Evolutionary conservation across 1,139 yeast species (phyloP), one percentile per base, ranked within the genome.

Genomic region (Debaryomyces psychrophilus): DNA sequence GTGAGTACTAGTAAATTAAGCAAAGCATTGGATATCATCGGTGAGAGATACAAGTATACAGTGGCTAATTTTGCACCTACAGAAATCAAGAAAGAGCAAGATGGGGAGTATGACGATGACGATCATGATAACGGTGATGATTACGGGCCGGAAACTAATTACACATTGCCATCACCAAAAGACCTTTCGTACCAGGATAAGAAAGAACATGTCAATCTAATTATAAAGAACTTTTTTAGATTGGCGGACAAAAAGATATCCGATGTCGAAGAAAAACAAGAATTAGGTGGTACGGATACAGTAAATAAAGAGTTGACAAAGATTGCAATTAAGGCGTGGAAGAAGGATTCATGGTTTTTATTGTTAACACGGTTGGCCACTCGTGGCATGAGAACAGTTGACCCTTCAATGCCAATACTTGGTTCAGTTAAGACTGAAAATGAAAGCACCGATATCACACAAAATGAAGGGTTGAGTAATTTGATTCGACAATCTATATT

Each of bases 351-450:
- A 1, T 90, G 97, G 97, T 68, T 88, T 14, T 71, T 84, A 8
- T 61, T 92, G n/a, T 70, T 90, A 33, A 81, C 90, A 1, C 71
- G 98, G 57, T 68, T 90, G 42, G 87, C 95, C 0, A 85, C 96
- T 0, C 71, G 97, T 55, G 97, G 97, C 0, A 73, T 88, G 61
- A 69, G 71, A 46, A 52, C 67, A 5, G 51, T 64, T 11, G 65
- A 62, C 38, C 50, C 55, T 37, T 18, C 37, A 11, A 43, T 31
- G 17, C 15, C 45, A n/a, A 29, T 31, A 9, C 27, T 43, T 15
- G 20, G 15, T 14, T 29, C 37, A 14, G 29, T 7, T 14, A 58
- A 48, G 6, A 54, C 55, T 6, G 56, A 55, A 17, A 55, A 55
- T 8, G 56, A 57, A 4, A 56, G 58, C 4, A 54, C 56, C 3